Evolutionary conservation across 2,329 filamentous ascomycete genomes (phyloP), one percentile per base, ranked within the genome.

Genomic region (Sarocladium kiliense): DNA sequence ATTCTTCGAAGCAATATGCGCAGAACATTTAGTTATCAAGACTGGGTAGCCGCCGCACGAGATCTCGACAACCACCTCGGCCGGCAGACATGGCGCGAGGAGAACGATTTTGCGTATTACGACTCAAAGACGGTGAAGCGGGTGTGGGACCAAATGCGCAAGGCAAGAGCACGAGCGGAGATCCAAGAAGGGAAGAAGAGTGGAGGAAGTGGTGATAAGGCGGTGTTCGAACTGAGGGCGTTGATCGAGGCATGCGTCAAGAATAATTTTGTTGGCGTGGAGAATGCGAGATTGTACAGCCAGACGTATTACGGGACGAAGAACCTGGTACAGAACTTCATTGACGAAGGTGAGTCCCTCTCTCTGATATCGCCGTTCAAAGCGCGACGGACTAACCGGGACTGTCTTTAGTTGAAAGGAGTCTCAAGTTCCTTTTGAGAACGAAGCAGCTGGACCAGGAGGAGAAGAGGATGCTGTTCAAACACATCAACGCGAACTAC

Each of bases 291-390:
- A 55, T 74, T 99, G n/a, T 99, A 99, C 69, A 96, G 90, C 64
- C 92, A 97, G 73, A 96, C 93, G 2, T 99, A 99, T 68, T 96
- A 91, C 63, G 94, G 94, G 30, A 97, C 94, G n/a, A 99, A 99
- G 71, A 84, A 94, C 58, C 72, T 97, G 60, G 89, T 96, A 27
- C 94, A 97, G 71, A 85, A 86, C 55, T 97, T 93, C 65, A 76
- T 96, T 44, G 90, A 97, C 58, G 92, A 97, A 72, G 78, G 85
- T 86, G 70, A 64, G 76, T 65, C 32, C 67, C 59, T 34, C 19
- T 1, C 5, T 41, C 12, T 9, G 11, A 12, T 16, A 3, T 19
- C 3, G 4, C n/a, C 36, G 9, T 4, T 27, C n/a, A n/a, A n/a
- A 11, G 26, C 26, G 27, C 1, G 14, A 11, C 9, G 16, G 7